Conservation (phyloP, 768 basidiomycete genomes). For the Russula sp. region DNA sequence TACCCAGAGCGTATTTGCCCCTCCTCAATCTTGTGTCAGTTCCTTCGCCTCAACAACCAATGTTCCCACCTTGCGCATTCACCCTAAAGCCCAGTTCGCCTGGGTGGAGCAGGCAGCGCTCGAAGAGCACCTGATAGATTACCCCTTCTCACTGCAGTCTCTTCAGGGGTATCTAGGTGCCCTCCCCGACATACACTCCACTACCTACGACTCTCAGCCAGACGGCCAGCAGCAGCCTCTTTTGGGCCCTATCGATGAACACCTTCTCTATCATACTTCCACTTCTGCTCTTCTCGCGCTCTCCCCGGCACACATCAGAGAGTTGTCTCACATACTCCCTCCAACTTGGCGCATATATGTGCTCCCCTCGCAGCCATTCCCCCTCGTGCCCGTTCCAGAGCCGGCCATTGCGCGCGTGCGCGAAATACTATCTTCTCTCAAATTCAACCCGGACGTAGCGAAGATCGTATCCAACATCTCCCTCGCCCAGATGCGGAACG, state of each 20-base stretch:
- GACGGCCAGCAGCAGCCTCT: slow-evolving; percentile 13
- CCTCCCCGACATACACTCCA: slow-evolving; percentile 16
- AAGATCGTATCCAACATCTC: slow-evolving; percentile 65
- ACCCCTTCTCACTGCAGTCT: slow-evolving; percentile 10
- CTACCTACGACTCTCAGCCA: neutral
- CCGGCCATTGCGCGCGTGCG: slow-evolving; percentile 50
- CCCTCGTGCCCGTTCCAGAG: slow-evolving; percentile 52
- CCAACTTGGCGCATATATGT: slow-evolving; percentile 66
- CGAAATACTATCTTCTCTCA: slow-evolving; percentile 49
- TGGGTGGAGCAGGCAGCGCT: slow-evolving; percentile 43
- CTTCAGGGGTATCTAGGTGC: slow-evolving; percentile 10
- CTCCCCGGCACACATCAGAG: slow-evolving; percentile 34
- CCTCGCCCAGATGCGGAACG: slow-evolving; percentile 54
- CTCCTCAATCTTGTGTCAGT: slow-evolving; percentile 39
- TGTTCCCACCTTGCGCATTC: slow-evolving; percentile 21
- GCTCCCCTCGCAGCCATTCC: slow-evolving; percentile 45
- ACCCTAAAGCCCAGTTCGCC: slow-evolving; percentile 28
- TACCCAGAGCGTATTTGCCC: slow-evolving; percentile 45
- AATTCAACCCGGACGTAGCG: slow-evolving; percentile 66
- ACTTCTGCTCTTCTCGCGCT: slow-evolving; percentile 49
- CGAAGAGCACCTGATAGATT: slow-evolving; percentile 32
- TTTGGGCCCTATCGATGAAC: slow-evolving; percentile 22
- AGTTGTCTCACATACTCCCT: slow-evolving; percentile 61
- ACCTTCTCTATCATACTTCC: slow-evolving; percentile 40
- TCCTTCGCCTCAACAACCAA: neutral